These are phyloP conservation scores for Coniophora puteana DNA, from an alignment of 1,284 basidiomycete genomes.

Conservation along the genomic window DNA sequence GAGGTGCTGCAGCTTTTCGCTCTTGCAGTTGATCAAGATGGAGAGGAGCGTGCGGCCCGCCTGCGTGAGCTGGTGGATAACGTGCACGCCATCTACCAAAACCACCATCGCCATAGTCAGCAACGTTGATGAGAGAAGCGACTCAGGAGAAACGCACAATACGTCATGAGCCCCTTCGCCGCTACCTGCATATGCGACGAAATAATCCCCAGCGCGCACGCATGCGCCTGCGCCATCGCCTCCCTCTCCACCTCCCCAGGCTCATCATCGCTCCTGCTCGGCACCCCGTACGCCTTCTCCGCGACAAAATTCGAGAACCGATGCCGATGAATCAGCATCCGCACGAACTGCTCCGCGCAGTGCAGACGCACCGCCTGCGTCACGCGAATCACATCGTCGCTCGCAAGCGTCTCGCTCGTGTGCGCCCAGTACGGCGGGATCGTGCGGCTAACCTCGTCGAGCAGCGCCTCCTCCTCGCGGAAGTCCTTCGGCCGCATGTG, in stretches of 20 bases:
- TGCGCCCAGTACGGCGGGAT: conserved; percentile 80
- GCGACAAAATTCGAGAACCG: conserved; percentile 70
- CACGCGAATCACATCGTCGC: conserved; percentile 80
- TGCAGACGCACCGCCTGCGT: conserved; percentile 84
- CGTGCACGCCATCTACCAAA: conserved; percentile 78
- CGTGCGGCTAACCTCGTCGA: conserved; percentile 74
- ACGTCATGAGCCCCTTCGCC: conserved; percentile 87
- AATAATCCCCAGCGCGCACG: conserved; percentile 76
- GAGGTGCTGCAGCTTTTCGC: conserved; percentile 62
- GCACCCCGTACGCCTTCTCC: conserved; percentile 48
- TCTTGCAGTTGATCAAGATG: conserved; percentile 76
- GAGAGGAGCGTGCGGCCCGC: conserved; percentile 88
- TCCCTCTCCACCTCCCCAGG: conserved; percentile 62
- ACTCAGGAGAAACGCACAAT: conserved; percentile 56
- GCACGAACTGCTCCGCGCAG: conserved; percentile 80
- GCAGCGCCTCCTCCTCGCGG: conserved; percentile 71
- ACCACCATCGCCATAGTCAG: conserved; percentile 10
- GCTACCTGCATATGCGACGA: conserved; percentile 80
- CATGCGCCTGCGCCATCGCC: conserved; percentile 67
- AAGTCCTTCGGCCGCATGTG: conserved; percentile 59
- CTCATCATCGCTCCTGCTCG: conserved; percentile 47
- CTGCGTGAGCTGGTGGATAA: conserved; percentile 89
- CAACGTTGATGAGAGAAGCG: conserved; percentile 10
- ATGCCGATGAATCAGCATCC: conserved; percentile 77
- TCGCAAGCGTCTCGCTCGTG: conserved; percentile 75